Percentiles rank a stretch among this genome's conserved stretches.
phyloP scores from a whole-genome alignment of 164 flowering plant species.

The Taxillus chinensis region DNA sequence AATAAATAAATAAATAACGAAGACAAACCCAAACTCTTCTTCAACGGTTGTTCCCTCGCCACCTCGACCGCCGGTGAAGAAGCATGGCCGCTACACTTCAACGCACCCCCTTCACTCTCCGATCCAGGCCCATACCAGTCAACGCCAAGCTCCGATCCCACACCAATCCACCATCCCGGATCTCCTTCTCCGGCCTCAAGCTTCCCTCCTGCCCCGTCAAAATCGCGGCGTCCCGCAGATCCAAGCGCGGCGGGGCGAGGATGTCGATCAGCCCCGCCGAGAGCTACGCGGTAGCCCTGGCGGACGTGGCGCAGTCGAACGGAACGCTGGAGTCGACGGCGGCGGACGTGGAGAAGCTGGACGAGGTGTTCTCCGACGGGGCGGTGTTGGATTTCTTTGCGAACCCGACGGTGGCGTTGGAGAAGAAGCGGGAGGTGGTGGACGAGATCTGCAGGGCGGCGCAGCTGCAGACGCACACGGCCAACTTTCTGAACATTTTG shows the following conservation, averaged over 20 bases:
- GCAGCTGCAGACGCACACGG: conserved; percentile 41
- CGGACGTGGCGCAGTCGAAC: conserved; percentile 57
- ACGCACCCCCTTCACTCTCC: conserved; percentile 34
- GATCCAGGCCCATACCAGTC: conserved; percentile 18
- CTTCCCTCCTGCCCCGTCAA: conserved; percentile 18
- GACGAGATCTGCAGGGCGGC: conserved; percentile 36
- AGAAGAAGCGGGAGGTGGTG: conserved; percentile 38
- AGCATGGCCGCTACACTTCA: conserved; percentile 42
- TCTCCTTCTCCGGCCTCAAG: conserved; percentile 38
- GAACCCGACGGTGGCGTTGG: conserved; percentile 39
- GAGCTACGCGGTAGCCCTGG: conserved; percentile 70
- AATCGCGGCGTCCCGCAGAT: conserved; percentile 8
- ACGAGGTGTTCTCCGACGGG: conserved; percentile 43
- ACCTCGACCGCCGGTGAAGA: not conserved
- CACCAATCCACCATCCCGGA: conserved; percentile 12
- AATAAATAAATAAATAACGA: not conserved
- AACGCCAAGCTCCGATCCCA: conserved; percentile 3
- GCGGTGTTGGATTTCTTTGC: conserved; percentile 39
- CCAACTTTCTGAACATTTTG: conserved; percentile 63
- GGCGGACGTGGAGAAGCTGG: conserved; percentile 58
- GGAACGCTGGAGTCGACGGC: conserved; percentile 56
- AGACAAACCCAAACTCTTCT: not conserved
- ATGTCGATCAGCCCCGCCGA: conserved; percentile 52
- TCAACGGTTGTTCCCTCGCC: not conserved
- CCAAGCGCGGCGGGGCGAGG: conserved; percentile 25